Evolutionary conservation across 805 yeast genomes (phyloP).

Genomic region (Ogataea angusta): DNA sequence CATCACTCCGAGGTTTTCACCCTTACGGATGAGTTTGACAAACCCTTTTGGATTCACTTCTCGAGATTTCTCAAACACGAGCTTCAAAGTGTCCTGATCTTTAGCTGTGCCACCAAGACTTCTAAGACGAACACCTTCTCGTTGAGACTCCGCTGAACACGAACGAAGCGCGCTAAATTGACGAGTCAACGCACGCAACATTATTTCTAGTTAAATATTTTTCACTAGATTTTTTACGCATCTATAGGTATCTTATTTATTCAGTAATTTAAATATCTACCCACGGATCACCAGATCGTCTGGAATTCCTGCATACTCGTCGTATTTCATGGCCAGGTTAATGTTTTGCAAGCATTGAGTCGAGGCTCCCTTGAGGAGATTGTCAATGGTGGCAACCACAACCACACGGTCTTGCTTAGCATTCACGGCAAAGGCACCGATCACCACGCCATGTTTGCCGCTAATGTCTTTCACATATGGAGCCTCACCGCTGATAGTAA

Average conservation of each 20-base stretch:
- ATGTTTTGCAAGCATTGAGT: slow-evolving; percentile 97
- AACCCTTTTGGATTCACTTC: slow-evolving; percentile 17
- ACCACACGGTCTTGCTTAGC: slow-evolving; percentile 87
- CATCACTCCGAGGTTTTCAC: slow-evolving; percentile 14
- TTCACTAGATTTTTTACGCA: neutral
- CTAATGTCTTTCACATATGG: slow-evolving; percentile 89
- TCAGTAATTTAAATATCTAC: slow-evolving; percentile 1
- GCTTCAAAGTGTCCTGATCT: slow-evolving; percentile 28
- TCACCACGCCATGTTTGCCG: slow-evolving; percentile 91
- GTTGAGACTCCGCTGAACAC: neutral
- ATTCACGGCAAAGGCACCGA: slow-evolving; percentile 95
- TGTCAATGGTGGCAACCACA: slow-evolving; percentile 92
- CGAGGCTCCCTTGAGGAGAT: slow-evolving; percentile 95
- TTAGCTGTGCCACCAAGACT: slow-evolving; percentile 24
- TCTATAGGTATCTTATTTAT: neutral
- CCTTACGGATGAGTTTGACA: slow-evolving; percentile 20
- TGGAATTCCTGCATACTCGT: slow-evolving; percentile 95
- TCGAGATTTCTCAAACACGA: slow-evolving; percentile 18
- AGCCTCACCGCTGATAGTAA: slow-evolving; percentile 84
- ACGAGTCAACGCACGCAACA: neutral
- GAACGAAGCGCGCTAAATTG: neutral
- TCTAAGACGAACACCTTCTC: neutral
- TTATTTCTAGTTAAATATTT: neutral
- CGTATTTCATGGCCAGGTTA: slow-evolving; percentile 84
- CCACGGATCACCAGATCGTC: slow-evolving; percentile 55